These are phyloP conservation scores for Rhodotorula kratochvilovae DNA, from an alignment of 768 basidiomycete genomes.

Conservation along the genomic window DNA sequence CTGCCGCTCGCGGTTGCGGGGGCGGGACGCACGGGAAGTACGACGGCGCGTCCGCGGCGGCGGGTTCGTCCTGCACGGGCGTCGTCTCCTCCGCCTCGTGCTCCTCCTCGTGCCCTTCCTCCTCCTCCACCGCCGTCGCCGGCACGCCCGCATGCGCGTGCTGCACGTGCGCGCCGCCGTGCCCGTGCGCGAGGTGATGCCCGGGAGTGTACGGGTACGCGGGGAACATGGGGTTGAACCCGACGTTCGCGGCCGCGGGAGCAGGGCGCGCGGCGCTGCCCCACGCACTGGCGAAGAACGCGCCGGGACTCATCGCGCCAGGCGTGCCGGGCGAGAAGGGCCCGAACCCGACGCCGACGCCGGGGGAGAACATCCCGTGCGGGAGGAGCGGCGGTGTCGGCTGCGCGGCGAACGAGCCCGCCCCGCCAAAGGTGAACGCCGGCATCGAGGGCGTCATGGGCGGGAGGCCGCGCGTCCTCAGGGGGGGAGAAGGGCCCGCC, in stretches of 20 bases:
- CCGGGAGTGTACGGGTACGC: neutral
- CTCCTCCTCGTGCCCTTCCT: neutral
- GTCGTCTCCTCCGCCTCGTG: too few species aligned
- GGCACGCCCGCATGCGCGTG: too few species aligned
- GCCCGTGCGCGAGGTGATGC: neutral
- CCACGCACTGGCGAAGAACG: slow-evolving; percentile 2
- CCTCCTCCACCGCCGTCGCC: neutral
- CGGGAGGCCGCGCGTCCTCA: slow-evolving; percentile 61
- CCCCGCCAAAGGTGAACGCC: slow-evolving; percentile 70
- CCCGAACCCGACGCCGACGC: slow-evolving; percentile 3
- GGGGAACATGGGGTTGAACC: slow-evolving; percentile 37
- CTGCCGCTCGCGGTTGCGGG: slow-evolving; percentile 47
- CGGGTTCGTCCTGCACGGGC: too few species aligned
- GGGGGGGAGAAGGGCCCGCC: slow-evolving; percentile 30
- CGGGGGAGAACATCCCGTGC: slow-evolving; percentile 60
- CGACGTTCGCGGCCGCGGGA: neutral
- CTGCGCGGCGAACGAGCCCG: slow-evolving; percentile 46
- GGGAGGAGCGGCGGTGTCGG: slow-evolving; percentile 52
- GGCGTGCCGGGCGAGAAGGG: slow-evolving; percentile 36
- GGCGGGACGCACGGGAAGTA: slow-evolving; percentile 29
- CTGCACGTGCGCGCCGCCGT: neutral
- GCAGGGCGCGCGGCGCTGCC: neutral
- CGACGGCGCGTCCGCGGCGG: slow-evolving; percentile 2
- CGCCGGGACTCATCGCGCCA: neutral
- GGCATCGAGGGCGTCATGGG: slow-evolving; percentile 98